These are phyloP conservation scores for Drosera capensis DNA, from an alignment of 148 eudicot genomes.

Conservation along the genomic window DNA sequence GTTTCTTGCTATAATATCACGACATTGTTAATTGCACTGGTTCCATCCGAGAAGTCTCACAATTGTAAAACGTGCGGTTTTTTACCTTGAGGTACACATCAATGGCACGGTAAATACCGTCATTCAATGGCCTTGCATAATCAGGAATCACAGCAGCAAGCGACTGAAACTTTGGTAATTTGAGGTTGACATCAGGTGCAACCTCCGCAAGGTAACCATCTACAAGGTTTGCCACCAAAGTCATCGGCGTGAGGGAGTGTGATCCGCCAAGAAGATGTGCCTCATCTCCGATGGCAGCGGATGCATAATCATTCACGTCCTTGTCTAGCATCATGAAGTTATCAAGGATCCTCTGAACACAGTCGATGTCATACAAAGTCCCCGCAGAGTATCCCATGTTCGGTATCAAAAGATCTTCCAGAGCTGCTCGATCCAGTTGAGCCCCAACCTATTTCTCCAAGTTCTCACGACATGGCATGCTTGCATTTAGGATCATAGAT, in stretches of 20 bases:
- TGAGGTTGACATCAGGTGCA: slow-evolving; percentile 39
- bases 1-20: too few species aligned
- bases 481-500: slow-evolving; percentile 26
- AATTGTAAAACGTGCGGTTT: not conserved
- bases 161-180: slow-evolving; percentile 25
- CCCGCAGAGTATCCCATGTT: slow-evolving; percentile 27
- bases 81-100: slow-evolving; percentile 46
- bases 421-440: slow-evolving; percentile 30
- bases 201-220: slow-evolving; percentile 45
- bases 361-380: slow-evolving; percentile 39
- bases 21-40: not conserved
- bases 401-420: slow-evolving; percentile 39
- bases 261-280: slow-evolving; percentile 11
- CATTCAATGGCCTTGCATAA: slow-evolving; percentile 29
- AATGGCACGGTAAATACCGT: slow-evolving; percentile 44
- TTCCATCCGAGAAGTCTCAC: not conserved
- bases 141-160: slow-evolving; percentile 33
- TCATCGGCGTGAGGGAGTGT: slow-evolving; percentile 14
- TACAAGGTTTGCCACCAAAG: slow-evolving; percentile 38
- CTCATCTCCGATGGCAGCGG: slow-evolving; percentile 15
- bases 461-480: slow-evolving; percentile 17
- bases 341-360: slow-evolving; percentile 34
- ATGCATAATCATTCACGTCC: slow-evolving; percentile 15
- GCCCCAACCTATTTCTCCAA: slow-evolving; percentile 27
- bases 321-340: slow-evolving; percentile 26